Base-by-base conservation (phyloP, 1,139 yeast species). In the Yueomyces sp. region DNA sequence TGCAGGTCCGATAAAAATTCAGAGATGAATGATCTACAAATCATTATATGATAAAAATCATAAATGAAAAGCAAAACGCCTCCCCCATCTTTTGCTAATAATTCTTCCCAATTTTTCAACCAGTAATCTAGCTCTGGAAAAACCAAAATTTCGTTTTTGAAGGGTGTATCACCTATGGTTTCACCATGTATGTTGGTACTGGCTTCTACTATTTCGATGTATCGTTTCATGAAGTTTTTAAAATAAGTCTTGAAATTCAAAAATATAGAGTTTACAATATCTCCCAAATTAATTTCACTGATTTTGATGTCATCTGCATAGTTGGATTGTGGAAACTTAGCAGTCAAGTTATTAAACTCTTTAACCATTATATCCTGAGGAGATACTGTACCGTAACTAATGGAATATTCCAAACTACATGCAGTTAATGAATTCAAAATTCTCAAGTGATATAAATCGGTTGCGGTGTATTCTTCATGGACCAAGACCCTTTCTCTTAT, bases 221-320 rank as follows among this genome's bases (percentile, higher is more conserved):
- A 11, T 40, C 41, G 6, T 44, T 34, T 29, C 12, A 36, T 30
- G 39, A 51, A 50, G 3, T 38, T 42, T 11, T 41, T 43, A 43
- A 54, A 57, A 45, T 54, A 59, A 3, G 44, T 41, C 36, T 49
- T 51, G 37, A 61, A 59, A 41, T 57, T 51, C 33, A 53, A 42
- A 42, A 58, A 59, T 4, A 62, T 54, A 28, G 48, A 41, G 36
- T 57, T 57, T 1, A 60, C 57, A 28, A 62, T 55, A 38, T 62
- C 57, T 38, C 67, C 63, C n/a, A 72, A 49, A 39, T 69, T 69
- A 1, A 72, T 59, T 45, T 70, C 72, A 11, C 74, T 67, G 12
- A 69, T 65, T 46, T 71, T 71, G 31, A 72, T 69, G 25, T 69
- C 69, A 56, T 73, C 78, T 12, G 74, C 76, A 44, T 68, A 55